phyloP scores from a whole-genome alignment of 352 stramenopile genomes.

The Peronospora belbahrii region DNA sequence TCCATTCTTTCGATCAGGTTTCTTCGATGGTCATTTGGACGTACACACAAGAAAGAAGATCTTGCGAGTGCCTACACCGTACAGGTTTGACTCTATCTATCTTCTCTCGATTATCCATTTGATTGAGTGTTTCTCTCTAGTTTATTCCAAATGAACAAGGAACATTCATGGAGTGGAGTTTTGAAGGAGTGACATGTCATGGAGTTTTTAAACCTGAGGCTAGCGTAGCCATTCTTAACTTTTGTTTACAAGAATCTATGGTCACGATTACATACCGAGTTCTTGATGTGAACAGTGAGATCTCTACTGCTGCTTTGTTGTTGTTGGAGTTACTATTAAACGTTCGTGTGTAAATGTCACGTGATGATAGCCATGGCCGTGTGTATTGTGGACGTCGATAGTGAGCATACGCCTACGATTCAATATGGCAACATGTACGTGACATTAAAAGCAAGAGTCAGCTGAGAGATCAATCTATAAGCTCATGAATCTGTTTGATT shows the following conservation, averaged over 20 bases:
- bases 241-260: conserved; percentile 75
- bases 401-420: conserved; percentile 70
- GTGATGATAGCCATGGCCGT: conserved; percentile 62
- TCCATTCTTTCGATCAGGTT: conserved; percentile 31
- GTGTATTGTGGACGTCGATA: conserved; percentile 80
- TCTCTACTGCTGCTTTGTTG: neutral
- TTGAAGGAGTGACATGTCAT: conserved; percentile 77
- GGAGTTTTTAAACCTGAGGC: conserved; percentile 74
- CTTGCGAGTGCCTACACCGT: conserved; percentile 72
- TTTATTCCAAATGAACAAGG: conserved; percentile 74
- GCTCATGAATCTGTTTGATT: too few species aligned
- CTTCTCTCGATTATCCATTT: neutral
- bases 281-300: conserved; percentile 69
- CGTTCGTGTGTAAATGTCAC: too few species aligned
- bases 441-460: neutral
- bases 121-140: conserved; percentile 11
- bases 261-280: conserved; percentile 81
- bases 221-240: conserved; percentile 80
- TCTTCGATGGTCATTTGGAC: conserved; percentile 74
- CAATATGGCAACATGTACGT: conserved; percentile 82
- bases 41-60: conserved; percentile 61
- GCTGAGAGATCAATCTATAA: too few species aligned
- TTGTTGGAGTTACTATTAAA: neutral
- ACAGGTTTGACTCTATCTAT: conserved; percentile 36
- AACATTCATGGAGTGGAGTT: conserved; percentile 84